phyloP scores from a whole-genome alignment of 2,329 filamentous ascomycete genomes.

The Pseudogymnoascus destructans region DNA sequence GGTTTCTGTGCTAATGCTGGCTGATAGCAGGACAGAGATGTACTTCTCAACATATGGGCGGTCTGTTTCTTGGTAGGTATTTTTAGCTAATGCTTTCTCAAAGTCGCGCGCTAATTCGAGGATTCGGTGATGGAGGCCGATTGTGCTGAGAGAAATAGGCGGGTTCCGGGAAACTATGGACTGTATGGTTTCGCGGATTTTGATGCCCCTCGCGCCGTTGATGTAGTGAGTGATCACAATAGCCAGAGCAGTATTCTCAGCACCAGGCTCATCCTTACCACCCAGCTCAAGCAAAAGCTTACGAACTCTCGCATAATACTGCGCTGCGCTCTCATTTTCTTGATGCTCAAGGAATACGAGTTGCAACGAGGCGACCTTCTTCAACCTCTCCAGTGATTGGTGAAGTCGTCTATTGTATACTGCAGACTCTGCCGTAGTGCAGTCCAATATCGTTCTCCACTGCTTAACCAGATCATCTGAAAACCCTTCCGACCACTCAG shows the following conservation, averaged over 20 bases:
- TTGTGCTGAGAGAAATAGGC: slow-evolving; percentile 2
- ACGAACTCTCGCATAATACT: slow-evolving; percentile 37
- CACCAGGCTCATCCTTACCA: slow-evolving; percentile 15
- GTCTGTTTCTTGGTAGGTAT: slow-evolving; percentile 31
- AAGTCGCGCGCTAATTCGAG: slow-evolving; percentile 44
- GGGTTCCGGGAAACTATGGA: slow-evolving; percentile 28
- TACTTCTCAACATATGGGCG: slow-evolving; percentile 34
- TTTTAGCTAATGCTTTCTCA: slow-evolving; percentile 38
- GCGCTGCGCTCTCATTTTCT: slow-evolving; percentile 36
- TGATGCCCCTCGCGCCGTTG: slow-evolving; percentile 36
- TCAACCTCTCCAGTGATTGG: slow-evolving; percentile 35
- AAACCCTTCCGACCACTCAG: slow-evolving; percentile 27
- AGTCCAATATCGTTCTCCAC: slow-evolving; percentile 31
- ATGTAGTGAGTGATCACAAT: slow-evolving; percentile 35
- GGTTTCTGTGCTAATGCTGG: slow-evolving; percentile 10
- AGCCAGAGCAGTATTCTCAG: slow-evolving; percentile 17
- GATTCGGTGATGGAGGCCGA: slow-evolving; percentile 33
- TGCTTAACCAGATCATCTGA: slow-evolving; percentile 28
- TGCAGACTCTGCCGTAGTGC: slow-evolving; percentile 31
- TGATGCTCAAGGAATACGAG: slow-evolving; percentile 40
- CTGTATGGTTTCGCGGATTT: slow-evolving; percentile 33
- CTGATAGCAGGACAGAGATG: slow-evolving; percentile 34
- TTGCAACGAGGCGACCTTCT: slow-evolving; percentile 39
- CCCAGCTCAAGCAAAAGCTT: slow-evolving; percentile 30
- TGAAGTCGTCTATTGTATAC: slow-evolving; percentile 41